Evolutionary conservation across 805 yeast genomes (phyloP).

Genomic region (Candida awuae): DNA sequence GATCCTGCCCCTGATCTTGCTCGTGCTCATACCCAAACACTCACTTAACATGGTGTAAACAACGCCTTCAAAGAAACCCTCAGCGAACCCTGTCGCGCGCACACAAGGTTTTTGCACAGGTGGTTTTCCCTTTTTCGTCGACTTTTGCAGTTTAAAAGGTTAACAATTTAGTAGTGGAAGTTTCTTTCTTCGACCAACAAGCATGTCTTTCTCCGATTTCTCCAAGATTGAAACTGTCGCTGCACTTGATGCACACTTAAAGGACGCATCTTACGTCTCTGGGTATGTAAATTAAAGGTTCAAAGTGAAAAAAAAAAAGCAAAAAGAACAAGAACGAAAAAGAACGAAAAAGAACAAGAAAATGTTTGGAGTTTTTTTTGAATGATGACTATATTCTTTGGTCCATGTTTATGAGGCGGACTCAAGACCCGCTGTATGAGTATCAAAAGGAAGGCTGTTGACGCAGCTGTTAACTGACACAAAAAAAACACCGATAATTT

Average conservation of each 20-base stretch:
- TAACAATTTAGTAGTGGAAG: background rate
- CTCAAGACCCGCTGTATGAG: slow-evolving; percentile 93
- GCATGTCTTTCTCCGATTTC: slow-evolving; percentile 74
- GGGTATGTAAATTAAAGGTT: slow-evolving; percentile 72
- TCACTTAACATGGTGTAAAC: too few relatives aligned
- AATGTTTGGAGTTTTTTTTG: slow-evolving; percentile 1
- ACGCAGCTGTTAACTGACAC: slow-evolving; percentile 16
- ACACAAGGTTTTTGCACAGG: slow-evolving; percentile 2
- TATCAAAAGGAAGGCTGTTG: slow-evolving; percentile 44
- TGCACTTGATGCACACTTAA: slow-evolving; percentile 76
- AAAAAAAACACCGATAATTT: background rate
- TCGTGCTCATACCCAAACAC: too few relatives aligned
- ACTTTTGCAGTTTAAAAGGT: background rate
- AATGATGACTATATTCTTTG: slow-evolving; percentile 68
- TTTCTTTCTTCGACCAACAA: slow-evolving; percentile 1
- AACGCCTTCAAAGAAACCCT: too few relatives aligned
- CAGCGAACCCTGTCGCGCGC: too few relatives aligned
- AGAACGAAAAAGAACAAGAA: too few relatives aligned
- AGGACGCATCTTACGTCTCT: slow-evolving; percentile 89
- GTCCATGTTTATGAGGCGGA: slow-evolving; percentile 98
- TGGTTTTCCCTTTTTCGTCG: too few relatives aligned
- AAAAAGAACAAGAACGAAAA: too few relatives aligned
- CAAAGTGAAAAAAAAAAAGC: too few relatives aligned
- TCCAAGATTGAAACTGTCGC: slow-evolving; percentile 66
- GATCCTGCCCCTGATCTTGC: too few relatives aligned